Conservation (phyloP, 164 flowering plant genomes). For the Aristolochia californica region DNA sequence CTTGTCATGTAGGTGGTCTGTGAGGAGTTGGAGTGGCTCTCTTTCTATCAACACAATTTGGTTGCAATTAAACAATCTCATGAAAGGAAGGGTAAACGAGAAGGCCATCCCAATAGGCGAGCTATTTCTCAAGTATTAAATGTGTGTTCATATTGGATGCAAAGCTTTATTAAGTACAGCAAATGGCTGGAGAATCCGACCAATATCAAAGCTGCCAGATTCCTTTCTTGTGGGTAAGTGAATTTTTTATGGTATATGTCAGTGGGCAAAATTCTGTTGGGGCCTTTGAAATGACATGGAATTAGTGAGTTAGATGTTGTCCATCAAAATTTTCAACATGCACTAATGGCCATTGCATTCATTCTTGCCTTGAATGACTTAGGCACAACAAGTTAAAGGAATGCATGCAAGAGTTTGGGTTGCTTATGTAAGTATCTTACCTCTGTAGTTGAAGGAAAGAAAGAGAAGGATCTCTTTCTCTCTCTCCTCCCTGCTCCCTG, state of each 20-base stretch:
- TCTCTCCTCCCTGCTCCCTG: no score
- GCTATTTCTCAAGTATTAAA: constrained; percentile 64
- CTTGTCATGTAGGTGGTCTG: constrained; percentile 62
- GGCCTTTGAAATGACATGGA: background rate
- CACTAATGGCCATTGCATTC: no score
- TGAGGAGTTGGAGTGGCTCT: constrained; percentile 98
- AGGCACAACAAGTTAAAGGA: constrained; percentile 59
- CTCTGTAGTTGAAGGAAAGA: no score
- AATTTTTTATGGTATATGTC: background rate
- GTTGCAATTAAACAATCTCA: constrained; percentile 28
- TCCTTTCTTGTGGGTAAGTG: constrained; percentile 79
- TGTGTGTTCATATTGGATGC: constrained; percentile 82
- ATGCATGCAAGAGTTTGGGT: constrained; percentile 59
- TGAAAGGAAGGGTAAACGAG: constrained; percentile 43
- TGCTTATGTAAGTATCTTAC: constrained; percentile 43
- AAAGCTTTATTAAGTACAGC: constrained; percentile 89
- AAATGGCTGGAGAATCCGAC: constrained; percentile 83
- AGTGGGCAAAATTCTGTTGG: background rate
- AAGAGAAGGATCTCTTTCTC: constrained; percentile 8
- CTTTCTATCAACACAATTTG: constrained; percentile 55
- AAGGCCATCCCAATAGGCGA: constrained; percentile 59
- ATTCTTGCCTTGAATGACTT: background rate
- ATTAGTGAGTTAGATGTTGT: no score
- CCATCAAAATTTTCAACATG: no score
- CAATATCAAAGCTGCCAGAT: constrained; percentile 82